Base-by-base conservation (phyloP, 192 early-diverging fungal genomes). In the Kickxella alabastrina region DNA sequence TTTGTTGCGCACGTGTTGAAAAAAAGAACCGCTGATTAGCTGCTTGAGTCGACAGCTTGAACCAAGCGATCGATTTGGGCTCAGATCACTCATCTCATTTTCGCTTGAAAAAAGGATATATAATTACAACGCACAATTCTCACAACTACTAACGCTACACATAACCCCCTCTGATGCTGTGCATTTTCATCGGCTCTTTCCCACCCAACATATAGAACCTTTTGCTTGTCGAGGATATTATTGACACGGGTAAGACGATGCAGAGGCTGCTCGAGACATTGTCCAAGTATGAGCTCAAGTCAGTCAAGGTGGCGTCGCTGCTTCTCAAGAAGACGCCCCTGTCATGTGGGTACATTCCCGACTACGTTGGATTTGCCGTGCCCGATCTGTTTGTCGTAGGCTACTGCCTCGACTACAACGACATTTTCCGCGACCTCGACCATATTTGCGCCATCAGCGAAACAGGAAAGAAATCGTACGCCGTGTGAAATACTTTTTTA, bases 351-450 rank as follows among this genome's bases (percentile, higher is more conserved):
- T 96, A 96, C 58, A 76, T 91, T 34, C 93, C 93, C 2, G 92
- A 96, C 65, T 93, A 91, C 59, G 90, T 88, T 47, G 93, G 93
- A 14, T 94, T 97, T 39, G 80, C 86, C 6, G 87, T 97, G 41
- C 91, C 92, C 24, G 90, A 97, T 57, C 77, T 81, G 49, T 97
- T 97, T 76, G 91, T 97, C 48, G 90, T 97, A 42, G 93, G 93
- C 17, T 96, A 96, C 67, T 87, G 80, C 52, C 71, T 94, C 29
- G 91, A 93, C 73, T 94, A 92, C 65, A 93, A 93, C 64, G 90
- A 97, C 59, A 79, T 87, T 50, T 94, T 92, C 83, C 86, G 92
- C 43, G 93, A 97, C 60, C 80, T 97, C 49, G 92, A 97, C 61
- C 93, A 94, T 65, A 92, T 97, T 54, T 90, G 88, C 61, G 86